Evolutionary conservation across 345 rosid genomes (phyloP).

Genomic region (Passiflora organensis): DNA sequence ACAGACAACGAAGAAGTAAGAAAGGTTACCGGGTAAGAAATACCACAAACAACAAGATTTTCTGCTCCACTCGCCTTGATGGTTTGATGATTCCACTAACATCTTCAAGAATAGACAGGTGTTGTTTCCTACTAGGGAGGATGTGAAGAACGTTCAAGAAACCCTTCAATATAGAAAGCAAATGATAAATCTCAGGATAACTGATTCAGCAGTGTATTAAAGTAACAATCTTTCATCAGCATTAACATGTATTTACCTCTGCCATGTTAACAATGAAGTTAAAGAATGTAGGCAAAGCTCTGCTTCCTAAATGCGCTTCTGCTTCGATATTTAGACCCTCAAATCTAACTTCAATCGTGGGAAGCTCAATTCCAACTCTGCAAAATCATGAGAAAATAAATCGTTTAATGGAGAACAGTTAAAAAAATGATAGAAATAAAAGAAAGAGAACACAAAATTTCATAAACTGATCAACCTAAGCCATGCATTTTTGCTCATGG

Average conservation of each 20-base stretch:
- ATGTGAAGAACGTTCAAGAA: conserved; percentile 30
- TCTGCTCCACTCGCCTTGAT: conserved; percentile 32
- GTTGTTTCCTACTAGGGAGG: conserved; percentile 45
- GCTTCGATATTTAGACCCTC: conserved; percentile 47
- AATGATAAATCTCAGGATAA: background rate
- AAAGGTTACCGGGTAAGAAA: background rate
- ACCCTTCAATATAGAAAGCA: conserved; percentile 10
- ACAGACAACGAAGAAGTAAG: background rate
- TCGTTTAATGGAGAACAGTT: background rate
- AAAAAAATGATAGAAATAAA: background rate
- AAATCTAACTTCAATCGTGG: conserved; percentile 49
- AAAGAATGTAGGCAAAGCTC: conserved; percentile 58
- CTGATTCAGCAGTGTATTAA: background rate
- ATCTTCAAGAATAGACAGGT: conserved; percentile 54
- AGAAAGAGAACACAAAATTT: background rate
- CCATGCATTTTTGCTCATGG: no score
- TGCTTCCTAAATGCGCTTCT: conserved; percentile 56
- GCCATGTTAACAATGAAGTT: conserved; percentile 39
- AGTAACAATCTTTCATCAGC: background rate
- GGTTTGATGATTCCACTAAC: conserved; percentile 69
- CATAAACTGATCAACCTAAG: no score
- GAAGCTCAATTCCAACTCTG: conserved; percentile 50
- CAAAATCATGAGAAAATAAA: background rate
- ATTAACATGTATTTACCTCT: conserved; percentile 38
- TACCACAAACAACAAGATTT: background rate